Evolutionary conservation across 179 eudicot species (phyloP), one percentile per base, ranked within the genome.

Genomic region (Spergularia azorica): DNA sequence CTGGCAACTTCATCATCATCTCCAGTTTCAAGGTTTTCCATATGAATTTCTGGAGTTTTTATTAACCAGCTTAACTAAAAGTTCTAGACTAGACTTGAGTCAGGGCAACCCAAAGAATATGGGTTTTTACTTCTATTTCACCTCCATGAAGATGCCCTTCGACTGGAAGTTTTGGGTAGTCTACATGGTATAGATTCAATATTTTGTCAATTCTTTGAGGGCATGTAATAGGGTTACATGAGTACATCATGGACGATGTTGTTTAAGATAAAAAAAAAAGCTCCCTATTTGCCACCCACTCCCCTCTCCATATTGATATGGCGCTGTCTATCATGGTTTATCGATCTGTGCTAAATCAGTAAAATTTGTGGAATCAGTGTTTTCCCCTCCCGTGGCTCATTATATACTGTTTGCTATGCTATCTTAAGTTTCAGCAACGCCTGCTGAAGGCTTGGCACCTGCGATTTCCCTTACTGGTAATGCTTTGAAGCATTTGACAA

Each of bases 401-500:
- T 15, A 8, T 46, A 6, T 69, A 18, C 16, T 43, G 21, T 69
- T 74, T 63, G 1, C 3, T 69, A 43, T 67, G 71, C 39, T 61
- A 20, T 71, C 50, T 64, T 43, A 62, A 79, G 83, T 83, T 76
- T 72, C 85, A 55, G 80, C 80, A 20, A 18, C 83, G 26, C 76
- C 91, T 32, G 75, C 88, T 78, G 99, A 88, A 78, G 89, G 90
- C 21, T 67, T 95, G 80, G 91, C 93, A 11, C 98, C 98, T 9
- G 93, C 96, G 65, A 90, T 96, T 71, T 86, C 87, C 17, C 79
- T 96, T 75, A 84, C 97, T 14, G 99, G 89, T 57, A 83, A 80
- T 85, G 98, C 99, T 32, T 77, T 94, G 79, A 93, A 86, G 83
- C 98, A 96, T 85, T 84, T 96, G 84, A 91, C 81, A 83, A 90